phyloP scores from a whole-genome alignment of 2,329 filamentous ascomycete genomes.

The Aureobasidium lini region DNA sequence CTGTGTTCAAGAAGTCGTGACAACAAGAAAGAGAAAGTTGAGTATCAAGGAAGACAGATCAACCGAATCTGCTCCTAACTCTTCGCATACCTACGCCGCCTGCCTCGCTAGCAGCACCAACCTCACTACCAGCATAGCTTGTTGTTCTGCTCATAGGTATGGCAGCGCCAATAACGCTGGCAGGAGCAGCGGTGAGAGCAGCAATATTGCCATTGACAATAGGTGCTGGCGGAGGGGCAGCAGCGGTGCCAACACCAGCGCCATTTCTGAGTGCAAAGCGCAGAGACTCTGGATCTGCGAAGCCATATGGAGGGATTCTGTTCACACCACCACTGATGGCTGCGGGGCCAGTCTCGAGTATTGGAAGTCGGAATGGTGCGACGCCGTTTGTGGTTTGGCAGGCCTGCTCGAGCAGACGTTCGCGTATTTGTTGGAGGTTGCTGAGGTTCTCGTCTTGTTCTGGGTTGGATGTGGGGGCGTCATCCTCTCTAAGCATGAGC shows the following conservation, averaged over 20 bases:
- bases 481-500: conserved; percentile 34
- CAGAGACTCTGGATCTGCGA: conserved; percentile 21
- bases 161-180: conserved; percentile 19
- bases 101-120: conserved; percentile 15
- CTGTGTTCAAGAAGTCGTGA: neutral
- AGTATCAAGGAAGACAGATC: neutral
- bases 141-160: conserved; percentile 23
- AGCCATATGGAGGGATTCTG: conserved; percentile 26
- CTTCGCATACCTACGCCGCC: conserved; percentile 17
- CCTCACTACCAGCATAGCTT: conserved; percentile 20
- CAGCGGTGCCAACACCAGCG: conserved; percentile 17
- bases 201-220: conserved; percentile 20
- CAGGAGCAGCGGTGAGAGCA: conserved; percentile 11
- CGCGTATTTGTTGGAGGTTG: conserved; percentile 19
- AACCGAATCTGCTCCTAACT: conserved; percentile 13
- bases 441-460: neutral
- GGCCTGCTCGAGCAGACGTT: conserved; percentile 29
- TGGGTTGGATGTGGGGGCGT: conserved; percentile 10
- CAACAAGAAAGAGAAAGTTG: neutral
- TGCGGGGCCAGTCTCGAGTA: conserved; percentile 29
- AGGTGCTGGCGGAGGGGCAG: conserved; percentile 18
- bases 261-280: conserved; percentile 8
- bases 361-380: conserved; percentile 28
- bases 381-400: conserved; percentile 22
- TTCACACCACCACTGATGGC: conserved; percentile 28